Percentiles rank a stretch among this genome's conserved stretches.
phyloP scores from a whole-genome alignment of 192 early-diverging fungal genomes.

The Dissophora ornata region DNA sequence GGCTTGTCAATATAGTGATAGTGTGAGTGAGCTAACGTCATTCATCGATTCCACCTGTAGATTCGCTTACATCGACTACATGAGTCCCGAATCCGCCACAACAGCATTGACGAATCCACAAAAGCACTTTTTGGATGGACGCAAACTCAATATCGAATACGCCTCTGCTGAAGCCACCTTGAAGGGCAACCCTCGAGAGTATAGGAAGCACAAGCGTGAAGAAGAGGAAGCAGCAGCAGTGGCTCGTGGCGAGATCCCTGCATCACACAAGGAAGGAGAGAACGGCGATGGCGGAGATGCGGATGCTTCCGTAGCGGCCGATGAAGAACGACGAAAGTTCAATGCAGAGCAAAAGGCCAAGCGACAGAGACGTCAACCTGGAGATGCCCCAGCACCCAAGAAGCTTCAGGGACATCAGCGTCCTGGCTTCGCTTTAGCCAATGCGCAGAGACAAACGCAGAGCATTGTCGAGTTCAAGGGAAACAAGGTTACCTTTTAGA shows the following conservation, averaged over 20 bases:
- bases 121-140: conserved; percentile 65
- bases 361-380: conserved; percentile 36
- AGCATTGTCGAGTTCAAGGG: conserved; percentile 72
- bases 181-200: conserved; percentile 73
- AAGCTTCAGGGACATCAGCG: conserved; percentile 55
- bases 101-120: conserved; percentile 69
- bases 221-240: conserved; percentile 44
- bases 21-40: no score
- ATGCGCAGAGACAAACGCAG: conserved; percentile 55
- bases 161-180: conserved; percentile 73
- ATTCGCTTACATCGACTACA: conserved; percentile 79
- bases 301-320: conserved; percentile 21
- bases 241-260: conserved; percentile 29
- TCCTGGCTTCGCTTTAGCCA: conserved; percentile 59
- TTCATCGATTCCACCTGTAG: conserved; percentile 24
- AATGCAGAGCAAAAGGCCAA: conserved; percentile 46
- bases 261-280: conserved; percentile 17
- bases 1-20: no score
- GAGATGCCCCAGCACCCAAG: conserved; percentile 34
- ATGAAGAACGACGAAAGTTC: conserved; percentile 20
- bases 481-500: conserved; percentile 73
- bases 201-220: conserved; percentile 57
- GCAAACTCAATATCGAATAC: conserved; percentile 74
- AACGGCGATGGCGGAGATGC: neutral
- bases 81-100: conserved; percentile 69